Conservation (phyloP, 768 basidiomycete species). For the Termitomyces sp. region DNA sequence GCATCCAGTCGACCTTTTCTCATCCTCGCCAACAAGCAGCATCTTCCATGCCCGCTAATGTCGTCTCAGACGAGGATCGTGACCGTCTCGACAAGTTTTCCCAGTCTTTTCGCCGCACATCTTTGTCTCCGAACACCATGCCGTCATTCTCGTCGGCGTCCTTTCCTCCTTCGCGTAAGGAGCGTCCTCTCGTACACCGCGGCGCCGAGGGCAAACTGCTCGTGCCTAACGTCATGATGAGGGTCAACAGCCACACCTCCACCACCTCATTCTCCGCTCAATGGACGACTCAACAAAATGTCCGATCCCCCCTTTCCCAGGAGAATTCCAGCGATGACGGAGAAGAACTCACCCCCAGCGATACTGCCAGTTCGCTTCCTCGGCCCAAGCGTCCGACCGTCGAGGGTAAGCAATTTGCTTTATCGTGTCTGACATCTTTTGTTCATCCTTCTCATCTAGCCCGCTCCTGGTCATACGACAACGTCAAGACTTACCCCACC, state of each 20-base stretch:
- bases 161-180: constrained; percentile 32
- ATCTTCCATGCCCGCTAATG: not conserved
- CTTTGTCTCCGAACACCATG: constrained; percentile 28
- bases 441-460: constrained; percentile 28
- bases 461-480: constrained; percentile 76
- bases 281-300: constrained; percentile 19
- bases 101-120: constrained; percentile 49
- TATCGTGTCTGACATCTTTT: not conserved
- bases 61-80: constrained; percentile 20
- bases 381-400: constrained; percentile 34
- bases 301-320: constrained; percentile 28
- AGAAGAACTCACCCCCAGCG: constrained; percentile 18
- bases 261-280: constrained; percentile 29
- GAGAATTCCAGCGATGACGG: constrained; percentile 19
- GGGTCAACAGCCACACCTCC: constrained; percentile 28
- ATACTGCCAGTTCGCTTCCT: constrained; percentile 16
- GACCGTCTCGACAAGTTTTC: constrained; percentile 53
- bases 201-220: constrained; percentile 63
- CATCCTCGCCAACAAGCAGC: constrained; percentile 9
- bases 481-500: constrained; percentile 60
- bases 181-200: constrained; percentile 49
- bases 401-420: constrained; percentile 40
- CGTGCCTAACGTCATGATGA: constrained; percentile 37
- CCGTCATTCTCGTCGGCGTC: constrained; percentile 30
- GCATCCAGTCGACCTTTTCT: constrained; percentile 42